Percentiles rank a stretch among this genome's conserved stretches.
Conservation (phyloP, 2,329 filamentous ascomycete species). For the Fusarium solani-melongenae region DNA sequence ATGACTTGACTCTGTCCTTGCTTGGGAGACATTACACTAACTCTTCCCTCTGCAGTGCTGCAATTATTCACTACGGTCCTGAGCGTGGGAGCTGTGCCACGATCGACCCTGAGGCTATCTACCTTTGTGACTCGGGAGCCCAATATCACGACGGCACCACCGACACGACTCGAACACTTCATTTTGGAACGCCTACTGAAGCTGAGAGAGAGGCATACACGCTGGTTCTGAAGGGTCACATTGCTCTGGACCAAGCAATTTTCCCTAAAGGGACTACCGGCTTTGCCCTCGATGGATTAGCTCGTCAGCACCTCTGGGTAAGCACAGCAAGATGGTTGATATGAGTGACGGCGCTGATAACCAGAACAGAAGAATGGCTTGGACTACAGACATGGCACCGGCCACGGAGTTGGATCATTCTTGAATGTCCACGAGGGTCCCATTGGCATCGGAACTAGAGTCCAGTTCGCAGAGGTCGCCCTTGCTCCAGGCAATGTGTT, state of each 20-base stretch:
- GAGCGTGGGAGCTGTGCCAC: constrained; percentile 83
- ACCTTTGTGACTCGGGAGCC: constrained; percentile 97
- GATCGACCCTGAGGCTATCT: constrained; percentile 87
- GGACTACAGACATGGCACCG: constrained; percentile 96
- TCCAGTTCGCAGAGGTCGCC: constrained; percentile 91
- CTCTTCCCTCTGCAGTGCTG: constrained; percentile 69
- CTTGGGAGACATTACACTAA: constrained; percentile 5
- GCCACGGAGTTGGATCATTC: constrained; percentile 94
- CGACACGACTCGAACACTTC: constrained; percentile 91
- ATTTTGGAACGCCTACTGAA: constrained; percentile 86
- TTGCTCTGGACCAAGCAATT: constrained; percentile 84
- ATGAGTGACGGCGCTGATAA: constrained; percentile 29
- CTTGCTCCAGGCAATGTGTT: constrained; percentile 93
- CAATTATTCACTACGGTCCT: constrained; percentile 95
- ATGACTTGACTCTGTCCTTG: neutral
- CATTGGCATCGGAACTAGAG: constrained; percentile 92
- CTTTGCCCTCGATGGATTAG: constrained; percentile 88
- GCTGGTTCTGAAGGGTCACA: constrained; percentile 92
- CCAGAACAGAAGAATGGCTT: constrained; percentile 69
- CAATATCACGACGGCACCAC: constrained; percentile 97
- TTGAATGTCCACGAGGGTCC: constrained; percentile 98
- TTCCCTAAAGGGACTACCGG: constrained; percentile 97
- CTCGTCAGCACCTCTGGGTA: constrained; percentile 93
- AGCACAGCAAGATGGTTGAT: constrained; percentile 34
- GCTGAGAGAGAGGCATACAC: constrained; percentile 93